Evolutionary conservation across 2,329 filamentous ascomycete genomes (phyloP).

Genomic region (Pseudogymnoascus verrucosus): DNA sequence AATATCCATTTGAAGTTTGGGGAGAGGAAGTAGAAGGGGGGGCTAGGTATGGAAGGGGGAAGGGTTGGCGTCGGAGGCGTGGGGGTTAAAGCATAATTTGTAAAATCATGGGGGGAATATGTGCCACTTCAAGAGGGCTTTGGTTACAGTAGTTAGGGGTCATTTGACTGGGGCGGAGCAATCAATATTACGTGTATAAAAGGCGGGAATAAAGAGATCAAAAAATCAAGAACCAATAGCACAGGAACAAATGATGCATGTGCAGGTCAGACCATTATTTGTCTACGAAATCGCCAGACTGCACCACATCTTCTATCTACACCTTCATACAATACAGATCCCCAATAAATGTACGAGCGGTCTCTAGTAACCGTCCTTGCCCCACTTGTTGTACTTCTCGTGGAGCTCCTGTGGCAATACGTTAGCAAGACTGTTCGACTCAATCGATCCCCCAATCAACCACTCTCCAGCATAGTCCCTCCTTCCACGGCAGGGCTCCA

Average conservation of each 20-base stretch:
- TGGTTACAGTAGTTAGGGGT: neutral
- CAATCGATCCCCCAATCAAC: neutral
- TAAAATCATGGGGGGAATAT: neutral
- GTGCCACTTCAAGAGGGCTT: neutral
- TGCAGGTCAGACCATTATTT: slow-evolving; percentile 6
- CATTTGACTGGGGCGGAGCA: neutral
- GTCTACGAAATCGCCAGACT: slow-evolving; percentile 1
- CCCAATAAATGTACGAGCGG: neutral
- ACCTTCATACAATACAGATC: slow-evolving; percentile 4
- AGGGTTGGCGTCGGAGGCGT: neutral
- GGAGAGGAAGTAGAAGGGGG: slow-evolving; percentile 22
- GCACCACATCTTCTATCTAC: slow-evolving; percentile 1
- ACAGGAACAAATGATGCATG: neutral
- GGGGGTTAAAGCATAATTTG: neutral
- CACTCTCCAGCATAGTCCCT: neutral
- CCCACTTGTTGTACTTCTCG: slow-evolving; percentile 99
- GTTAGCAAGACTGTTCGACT: neutral
- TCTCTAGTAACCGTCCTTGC: slow-evolving; percentile 73
- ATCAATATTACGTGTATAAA: slow-evolving; percentile 8
- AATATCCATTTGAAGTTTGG: slow-evolving; percentile 52
- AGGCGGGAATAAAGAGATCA: neutral
- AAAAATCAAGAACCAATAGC: neutral
- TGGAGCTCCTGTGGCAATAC: slow-evolving; percentile 61
- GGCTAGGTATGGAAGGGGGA: neutral
- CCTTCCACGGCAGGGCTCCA: neutral